These are phyloP conservation scores for Cicer chorassanicum DNA, from an alignment of 306 rosid species.

Conservation along the genomic window DNA sequence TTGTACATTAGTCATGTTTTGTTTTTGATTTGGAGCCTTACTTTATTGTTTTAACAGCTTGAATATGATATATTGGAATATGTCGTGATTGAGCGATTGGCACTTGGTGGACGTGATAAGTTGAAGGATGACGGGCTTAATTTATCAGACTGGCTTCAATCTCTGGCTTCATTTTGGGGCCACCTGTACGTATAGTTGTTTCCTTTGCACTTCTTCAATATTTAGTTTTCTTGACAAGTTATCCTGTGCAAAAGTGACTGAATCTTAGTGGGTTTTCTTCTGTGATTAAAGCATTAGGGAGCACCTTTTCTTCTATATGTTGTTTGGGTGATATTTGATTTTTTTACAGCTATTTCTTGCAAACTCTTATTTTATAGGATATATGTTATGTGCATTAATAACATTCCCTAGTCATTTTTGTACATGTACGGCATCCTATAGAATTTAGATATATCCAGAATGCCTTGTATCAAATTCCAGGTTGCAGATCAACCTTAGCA, in stretches of 20 bases:
- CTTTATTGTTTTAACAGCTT: conserved; percentile 62
- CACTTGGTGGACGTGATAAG: conserved; percentile 93
- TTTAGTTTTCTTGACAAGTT: conserved; percentile 30
- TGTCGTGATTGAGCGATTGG: conserved; percentile 96
- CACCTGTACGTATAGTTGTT: conserved; percentile 79
- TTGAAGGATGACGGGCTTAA: conserved; percentile 97
- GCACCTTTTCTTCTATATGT: conserved; percentile 6
- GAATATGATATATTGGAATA: conserved; percentile 98
- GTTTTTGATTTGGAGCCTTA: conserved; percentile 19
- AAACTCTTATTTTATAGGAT: conserved; percentile 3
- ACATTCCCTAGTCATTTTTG: conserved; percentile 45
- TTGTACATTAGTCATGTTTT: not conserved
- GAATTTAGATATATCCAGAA: conserved; percentile 64
- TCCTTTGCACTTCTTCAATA: conserved; percentile 17
- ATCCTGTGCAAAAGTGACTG: conserved; percentile 22
- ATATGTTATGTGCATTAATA: conserved; percentile 25
- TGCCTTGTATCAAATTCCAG: conserved; percentile 72
- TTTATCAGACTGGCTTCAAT: conserved; percentile 99
- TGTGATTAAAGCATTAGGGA: conserved; percentile 20
- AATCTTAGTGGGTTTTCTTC: conserved; percentile 29
- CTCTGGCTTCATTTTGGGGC: conserved; percentile 99
- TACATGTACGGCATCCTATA: conserved; percentile 48
- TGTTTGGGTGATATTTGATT: conserved; percentile 36
- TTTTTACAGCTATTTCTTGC: conserved; percentile 26
- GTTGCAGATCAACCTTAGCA: conserved; percentile 70